Evolutionary conservation across 805 yeast genomes (phyloP), one percentile per base, ranked within the genome.

Genomic region (Saccharomycopsis oosterbeekiorum): DNA sequence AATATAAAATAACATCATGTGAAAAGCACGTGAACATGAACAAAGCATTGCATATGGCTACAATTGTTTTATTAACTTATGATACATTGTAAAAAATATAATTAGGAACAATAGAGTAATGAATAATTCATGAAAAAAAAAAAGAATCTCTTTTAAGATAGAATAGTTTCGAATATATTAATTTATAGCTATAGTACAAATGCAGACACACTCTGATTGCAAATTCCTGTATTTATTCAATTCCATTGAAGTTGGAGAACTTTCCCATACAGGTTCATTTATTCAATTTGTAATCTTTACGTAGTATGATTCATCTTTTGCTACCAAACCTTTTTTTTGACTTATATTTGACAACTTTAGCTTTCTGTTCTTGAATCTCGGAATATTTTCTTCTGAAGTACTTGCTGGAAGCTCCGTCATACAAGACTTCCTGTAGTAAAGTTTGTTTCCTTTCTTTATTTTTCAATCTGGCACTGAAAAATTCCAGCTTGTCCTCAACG

Each of bases 351-450:
- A 61, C 51, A 36, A 63, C 83, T 37, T 56, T 78, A 10, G 71
- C 70, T 66, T 77, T 81, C 64, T 80, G 75, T 12, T 72, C 76
- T 73, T 90, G 97, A 63, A 93, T 89, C 69, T 90, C 96, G 40
- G 75, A 71, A 70, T 88, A 93, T 74, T 88, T 88, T 67, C 91
- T 82, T 79, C 88, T 88, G 80, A 91, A 92, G 76, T 91, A 93
- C 65, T 81, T 80, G 67, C 81, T 81, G 2, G 89, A 76, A 51
- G 82, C 83, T 57, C 78, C 80, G 70, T 90, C 96, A 60, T 85
- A 81, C 75, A 94, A 76, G 51, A 94, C 78, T 71, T 92, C 96
- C 63, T 88, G 94, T 47, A 92, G 85, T 67, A 94, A 78, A 1
- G 93, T 88, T 62, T 78, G 78, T 62, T 91, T 90, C 67, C 96